These are phyloP conservation scores for Penicillium herquei DNA, from an alignment of 495 filamentous ascomycete genomes.

Conservation along the genomic window DNA sequence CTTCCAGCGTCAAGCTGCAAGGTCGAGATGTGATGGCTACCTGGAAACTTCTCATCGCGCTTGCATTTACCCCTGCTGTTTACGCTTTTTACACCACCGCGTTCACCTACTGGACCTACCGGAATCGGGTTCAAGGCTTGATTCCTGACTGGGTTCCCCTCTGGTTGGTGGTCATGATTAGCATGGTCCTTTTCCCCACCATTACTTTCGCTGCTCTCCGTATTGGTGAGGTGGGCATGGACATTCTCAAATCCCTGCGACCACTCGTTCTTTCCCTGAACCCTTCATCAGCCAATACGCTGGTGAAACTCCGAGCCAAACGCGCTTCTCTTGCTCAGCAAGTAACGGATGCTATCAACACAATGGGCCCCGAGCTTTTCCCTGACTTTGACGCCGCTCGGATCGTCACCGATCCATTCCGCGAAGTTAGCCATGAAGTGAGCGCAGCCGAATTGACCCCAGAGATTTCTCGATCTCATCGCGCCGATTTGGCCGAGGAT, in stretches of 20 bases:
- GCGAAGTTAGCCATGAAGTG: constrained; percentile 31
- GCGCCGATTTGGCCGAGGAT: constrained; percentile 23
- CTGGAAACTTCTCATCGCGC: constrained; percentile 93
- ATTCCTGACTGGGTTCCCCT: constrained; percentile 79
- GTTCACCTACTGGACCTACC: constrained; percentile 75
- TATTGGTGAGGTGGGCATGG: constrained; percentile 96
- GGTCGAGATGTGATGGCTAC: constrained; percentile 95
- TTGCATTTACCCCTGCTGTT: constrained; percentile 82
- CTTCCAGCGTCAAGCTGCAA: constrained; percentile 90
- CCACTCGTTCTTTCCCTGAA: constrained; percentile 87
- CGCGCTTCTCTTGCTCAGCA: constrained; percentile 74
- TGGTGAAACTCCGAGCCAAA: constrained; percentile 72
- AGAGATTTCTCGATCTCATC: constrained; percentile 23
- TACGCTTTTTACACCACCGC: constrained; percentile 77
- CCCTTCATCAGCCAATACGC: constrained; percentile 77
- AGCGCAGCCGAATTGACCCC: constrained; percentile 18
- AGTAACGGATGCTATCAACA: constrained; percentile 91
- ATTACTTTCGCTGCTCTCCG: constrained; percentile 93
- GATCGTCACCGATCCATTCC: constrained; percentile 66
- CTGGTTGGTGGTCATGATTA: constrained; percentile 68
- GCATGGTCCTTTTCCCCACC: constrained; percentile 76
- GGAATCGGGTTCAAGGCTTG: constrained; percentile 75
- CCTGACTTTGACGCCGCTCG: constrained; percentile 88
- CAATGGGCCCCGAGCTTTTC: constrained; percentile 92
- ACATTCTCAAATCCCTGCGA: constrained; percentile 91